Evolutionary conservation across 495 filamentous ascomycete species (phyloP), one percentile per base, ranked within the genome.

Genomic region (Amphirosellinia nigrospora): DNA sequence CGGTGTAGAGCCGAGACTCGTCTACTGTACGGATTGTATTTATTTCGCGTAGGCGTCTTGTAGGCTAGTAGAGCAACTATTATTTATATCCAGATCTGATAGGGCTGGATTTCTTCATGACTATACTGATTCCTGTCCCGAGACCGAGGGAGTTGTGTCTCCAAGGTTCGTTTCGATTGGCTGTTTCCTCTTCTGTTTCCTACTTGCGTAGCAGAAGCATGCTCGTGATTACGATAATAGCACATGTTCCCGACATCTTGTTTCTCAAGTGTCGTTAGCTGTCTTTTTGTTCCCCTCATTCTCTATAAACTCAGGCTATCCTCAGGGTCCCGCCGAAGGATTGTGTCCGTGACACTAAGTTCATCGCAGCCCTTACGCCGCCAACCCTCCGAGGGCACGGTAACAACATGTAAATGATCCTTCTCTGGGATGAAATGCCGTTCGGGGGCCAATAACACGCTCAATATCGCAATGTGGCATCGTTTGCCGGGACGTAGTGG

Each of bases 1-100:
- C 63, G 63, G 46, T 53, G 63, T 53, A 61, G 32, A 7, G 46
- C 63, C 63, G 46, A 32, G 13, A 39, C 13, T 65, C 63, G 63
- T 41, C 46, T 65, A 65, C 45, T 16, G 45, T 64, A 23, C 16
- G 43, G 16, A n/a, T 15, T 64, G 43, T 63, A 46, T 63, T n/a
- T 19, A n/a, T 30, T 21, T 56, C n/a, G 53, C 36, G 30, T 48
- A 50, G 9, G 26, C 11, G 5, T 36, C n/a, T 28, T 39, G 56
- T 21, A 60, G 56, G 36, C 32, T 19, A 34, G 19, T 16, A 34
- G 53, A n/a, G 15, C n/a, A 38, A 39, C 19, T 23, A 15, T 61
- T 16, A 28, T 41, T 39, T 60, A 39, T 60, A 41, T 39, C 21
- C 15, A 11, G 19, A 21, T 32, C 7, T 43, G 58, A 28, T 30